phyloP scores from a whole-genome alignment of 2,329 filamentous ascomycete genomes.

The Onygenales sp. region DNA sequence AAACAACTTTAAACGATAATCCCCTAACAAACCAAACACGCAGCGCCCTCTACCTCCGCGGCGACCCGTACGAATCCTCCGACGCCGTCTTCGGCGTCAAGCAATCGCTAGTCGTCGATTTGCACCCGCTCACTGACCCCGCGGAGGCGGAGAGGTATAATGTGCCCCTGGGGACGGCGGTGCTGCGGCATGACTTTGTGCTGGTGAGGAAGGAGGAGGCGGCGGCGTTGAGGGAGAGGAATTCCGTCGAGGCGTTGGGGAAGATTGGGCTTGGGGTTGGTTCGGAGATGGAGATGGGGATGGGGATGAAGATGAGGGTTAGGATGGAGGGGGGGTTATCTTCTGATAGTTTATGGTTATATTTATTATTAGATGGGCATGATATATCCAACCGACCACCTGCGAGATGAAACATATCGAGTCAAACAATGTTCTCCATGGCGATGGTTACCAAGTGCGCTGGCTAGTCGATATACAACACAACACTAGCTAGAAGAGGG shows the following conservation, averaged over 20 bases:
- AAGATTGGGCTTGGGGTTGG: constrained; percentile 60
- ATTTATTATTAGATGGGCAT: no score
- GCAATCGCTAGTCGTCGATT: constrained; percentile 63
- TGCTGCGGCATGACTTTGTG: constrained; percentile 68
- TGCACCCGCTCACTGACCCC: constrained; percentile 42
- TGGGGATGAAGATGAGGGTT: constrained; percentile 40
- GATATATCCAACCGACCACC: no score
- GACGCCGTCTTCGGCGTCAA: constrained; percentile 86
- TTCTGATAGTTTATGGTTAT: no score
- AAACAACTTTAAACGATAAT: no score
- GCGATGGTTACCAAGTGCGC: no score
- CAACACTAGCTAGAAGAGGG: no score
- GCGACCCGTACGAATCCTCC: constrained; percentile 71
- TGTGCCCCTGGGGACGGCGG: constrained; percentile 52
- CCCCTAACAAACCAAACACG: no score
- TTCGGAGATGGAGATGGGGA: constrained; percentile 57
- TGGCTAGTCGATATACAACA: no score
- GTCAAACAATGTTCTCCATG: no score
- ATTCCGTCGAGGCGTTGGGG: constrained; percentile 58
- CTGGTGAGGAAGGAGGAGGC: constrained; percentile 64
- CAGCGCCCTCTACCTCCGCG: constrained; percentile 62
- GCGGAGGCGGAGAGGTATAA: constrained; percentile 49
- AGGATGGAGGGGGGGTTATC: constrained; percentile 52
- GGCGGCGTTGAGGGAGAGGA: constrained; percentile 52
- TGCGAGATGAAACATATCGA: no score